These are phyloP conservation scores for Conidiobolus coronatus DNA, from an alignment of 371 early-diverging fungal species.

Conservation along the genomic window DNA sequence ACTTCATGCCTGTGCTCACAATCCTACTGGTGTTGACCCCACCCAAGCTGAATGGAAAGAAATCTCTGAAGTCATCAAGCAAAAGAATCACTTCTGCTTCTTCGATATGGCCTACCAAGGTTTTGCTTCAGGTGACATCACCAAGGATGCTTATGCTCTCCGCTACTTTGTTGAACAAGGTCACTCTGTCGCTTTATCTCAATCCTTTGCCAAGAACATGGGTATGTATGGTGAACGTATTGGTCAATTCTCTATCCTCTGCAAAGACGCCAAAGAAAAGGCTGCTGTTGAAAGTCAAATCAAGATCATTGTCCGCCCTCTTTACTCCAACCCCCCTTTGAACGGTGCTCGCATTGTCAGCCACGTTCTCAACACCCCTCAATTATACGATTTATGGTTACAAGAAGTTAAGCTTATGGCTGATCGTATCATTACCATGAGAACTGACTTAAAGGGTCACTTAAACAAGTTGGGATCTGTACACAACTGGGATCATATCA, in stretches of 20 bases:
- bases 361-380: constrained; percentile 53
- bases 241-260: constrained; percentile 81
- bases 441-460: constrained; percentile 45
- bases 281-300: constrained; percentile 78
- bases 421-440: constrained; percentile 90
- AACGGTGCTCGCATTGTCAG: constrained; percentile 87
- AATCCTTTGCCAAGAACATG: constrained; percentile 97
- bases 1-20: constrained; percentile 96
- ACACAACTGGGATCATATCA: constrained; percentile 82
- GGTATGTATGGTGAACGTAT: constrained; percentile 97
- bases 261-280: constrained; percentile 50
- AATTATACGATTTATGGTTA: constrained; percentile 70
- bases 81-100: constrained; percentile 70
- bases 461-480: constrained; percentile 59
- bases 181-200: constrained; percentile 62
- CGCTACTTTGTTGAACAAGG: constrained; percentile 78
- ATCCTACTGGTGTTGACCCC: constrained; percentile 97
- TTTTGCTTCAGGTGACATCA: constrained; percentile 85
- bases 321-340: constrained; percentile 96
- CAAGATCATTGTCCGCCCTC: constrained; percentile 85
- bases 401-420: constrained; percentile 91
- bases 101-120: constrained; percentile 99
- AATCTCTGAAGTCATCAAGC: constrained; percentile 57
- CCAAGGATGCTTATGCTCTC: constrained; percentile 80
- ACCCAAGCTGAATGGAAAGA: constrained; percentile 78